A percentile compares a stretch with the other conserved stretches of the same genome.
These are phyloP conservation scores for Penicillium expansum DNA, from an alignment of 2,329 filamentous ascomycete genomes.

Conservation along the genomic window DNA sequence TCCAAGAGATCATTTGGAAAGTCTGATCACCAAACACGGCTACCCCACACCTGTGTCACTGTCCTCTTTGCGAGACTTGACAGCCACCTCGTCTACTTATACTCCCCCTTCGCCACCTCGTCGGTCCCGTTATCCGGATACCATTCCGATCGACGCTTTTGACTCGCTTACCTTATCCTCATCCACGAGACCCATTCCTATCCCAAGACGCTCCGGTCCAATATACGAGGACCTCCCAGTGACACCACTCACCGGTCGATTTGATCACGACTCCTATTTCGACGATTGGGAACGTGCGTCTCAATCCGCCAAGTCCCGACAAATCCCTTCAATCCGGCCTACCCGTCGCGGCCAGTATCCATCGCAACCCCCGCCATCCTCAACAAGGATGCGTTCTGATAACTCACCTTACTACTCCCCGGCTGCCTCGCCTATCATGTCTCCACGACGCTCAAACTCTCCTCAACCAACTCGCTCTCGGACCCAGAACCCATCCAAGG, in stretches of 20 bases:
- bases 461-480: slow-evolving; percentile 36
- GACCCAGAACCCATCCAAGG: slow-evolving; percentile 34
- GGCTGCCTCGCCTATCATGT: slow-evolving; percentile 33
- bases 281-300: slow-evolving; percentile 30
- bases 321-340: slow-evolving; percentile 13
- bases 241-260: slow-evolving; percentile 40
- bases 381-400: slow-evolving; percentile 34
- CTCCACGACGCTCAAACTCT: slow-evolving; percentile 34
- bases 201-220: slow-evolving; percentile 28
- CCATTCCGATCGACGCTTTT: slow-evolving; percentile 22
- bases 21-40: slow-evolving; percentile 39
- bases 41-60: slow-evolving; percentile 40
- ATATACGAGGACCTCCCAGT: slow-evolving; percentile 35
- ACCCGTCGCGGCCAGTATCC: slow-evolving; percentile 16
- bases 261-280: slow-evolving; percentile 37
- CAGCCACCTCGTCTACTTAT: slow-evolving; percentile 38
- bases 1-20: slow-evolving; percentile 37
- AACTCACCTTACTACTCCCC: slow-evolving; percentile 34
- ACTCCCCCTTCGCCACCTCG: slow-evolving; percentile 30
- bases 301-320: slow-evolving; percentile 20
- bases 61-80: slow-evolving; percentile 39
- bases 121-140: slow-evolving; percentile 19
- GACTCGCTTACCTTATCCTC: slow-evolving; percentile 32
- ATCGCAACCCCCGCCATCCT: not conserved
- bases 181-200: slow-evolving; percentile 36